Base-by-base conservation (phyloP, 2,329 filamentous ascomycete species). In the Paracamarosporium sp. region DNA sequence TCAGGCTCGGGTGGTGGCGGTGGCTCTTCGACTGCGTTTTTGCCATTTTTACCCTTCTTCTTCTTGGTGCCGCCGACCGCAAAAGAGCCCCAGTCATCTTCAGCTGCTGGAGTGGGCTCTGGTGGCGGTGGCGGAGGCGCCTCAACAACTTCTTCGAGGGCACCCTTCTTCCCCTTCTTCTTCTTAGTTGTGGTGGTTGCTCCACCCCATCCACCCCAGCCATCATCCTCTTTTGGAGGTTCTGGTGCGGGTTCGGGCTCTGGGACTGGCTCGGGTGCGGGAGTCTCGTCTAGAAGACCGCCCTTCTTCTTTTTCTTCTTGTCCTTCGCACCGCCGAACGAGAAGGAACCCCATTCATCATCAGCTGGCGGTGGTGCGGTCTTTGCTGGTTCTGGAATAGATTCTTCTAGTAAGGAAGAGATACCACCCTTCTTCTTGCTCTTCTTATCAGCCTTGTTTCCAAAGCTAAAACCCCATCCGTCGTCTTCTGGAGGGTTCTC, bases 31-130 rank as follows among this genome's bases (percentile, higher is more conserved):
- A 31, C 25, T 15, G 24, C 61, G n/a, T n/a, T n/a, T 24, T 2
- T 22, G 52, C 79, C 79, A 72, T 85, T 84, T 69, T 82, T 82
- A 59, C 76, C 74, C 45, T 75, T 78, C 62, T 78, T 79, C 53
- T 70, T 68, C 53, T 70, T 66, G 50, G 59, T 57, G 22, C n/a
- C n/a, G n/a, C n/a, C n/a, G 56, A 36, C 9, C 50, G 61, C 68
- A 68, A 69, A 75, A 24, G 53, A 57, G 36, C 60, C 64, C 70
- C 68, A 76, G 41, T 70, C 68, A 33, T 77, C 73, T 24, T 69
- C 74, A 20, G 53, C 56, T 11, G 66, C 78, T 24, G 78, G 76
- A 28, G 71, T 74, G 2, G 76, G 73, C 41, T 72, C 75, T 3
- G 75, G 72, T 11, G 60, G 65, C 12, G 65, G 65, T n/a, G 64